Conservation (phyloP, 1,139 yeast genomes). For the Casaregolazyma lundiana region DNA sequence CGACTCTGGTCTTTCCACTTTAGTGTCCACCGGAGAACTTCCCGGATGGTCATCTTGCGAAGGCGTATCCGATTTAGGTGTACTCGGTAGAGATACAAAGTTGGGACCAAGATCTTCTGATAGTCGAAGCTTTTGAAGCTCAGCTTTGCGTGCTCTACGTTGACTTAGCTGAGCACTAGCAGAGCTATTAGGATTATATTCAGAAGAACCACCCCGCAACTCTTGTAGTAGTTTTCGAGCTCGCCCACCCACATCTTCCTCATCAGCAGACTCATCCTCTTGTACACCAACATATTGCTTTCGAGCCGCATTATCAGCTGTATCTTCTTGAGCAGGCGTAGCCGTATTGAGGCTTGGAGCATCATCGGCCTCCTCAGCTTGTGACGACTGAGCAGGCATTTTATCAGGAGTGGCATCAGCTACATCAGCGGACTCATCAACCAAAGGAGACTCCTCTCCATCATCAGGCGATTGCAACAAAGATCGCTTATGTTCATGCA, state of each 20-base stretch:
- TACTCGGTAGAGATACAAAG: neutral
- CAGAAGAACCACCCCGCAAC: constrained; percentile 40
- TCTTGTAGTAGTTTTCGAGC: constrained; percentile 59
- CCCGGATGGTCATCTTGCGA: neutral
- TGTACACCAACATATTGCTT: neutral
- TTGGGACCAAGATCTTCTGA: constrained; percentile 5
- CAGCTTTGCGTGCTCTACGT: constrained; percentile 27
- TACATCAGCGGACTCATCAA: neutral
- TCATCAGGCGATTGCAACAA: constrained; percentile 8
- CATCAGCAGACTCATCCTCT: constrained; percentile 36
- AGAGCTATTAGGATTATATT: constrained; percentile 14
- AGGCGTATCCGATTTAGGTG: neutral
- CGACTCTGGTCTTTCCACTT: neutral
- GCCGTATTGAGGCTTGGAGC: neutral
- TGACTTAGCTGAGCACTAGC: constrained; percentile 24
- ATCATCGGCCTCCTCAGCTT: neutral
- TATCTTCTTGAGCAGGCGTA: neutral
- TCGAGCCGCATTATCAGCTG: neutral
- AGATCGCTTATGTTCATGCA: constrained; percentile 26
- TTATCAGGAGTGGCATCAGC: neutral
- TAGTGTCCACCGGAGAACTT: neutral
- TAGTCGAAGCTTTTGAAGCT: constrained; percentile 18
- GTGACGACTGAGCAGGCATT: neutral
- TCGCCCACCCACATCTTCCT: constrained; percentile 51
- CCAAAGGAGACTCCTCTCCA: constrained; percentile 4